Evolutionary conservation across 1,284 basidiomycete genomes (phyloP), one percentile per base, ranked within the genome.

Genomic region (Bjerkandera adusta): DNA sequence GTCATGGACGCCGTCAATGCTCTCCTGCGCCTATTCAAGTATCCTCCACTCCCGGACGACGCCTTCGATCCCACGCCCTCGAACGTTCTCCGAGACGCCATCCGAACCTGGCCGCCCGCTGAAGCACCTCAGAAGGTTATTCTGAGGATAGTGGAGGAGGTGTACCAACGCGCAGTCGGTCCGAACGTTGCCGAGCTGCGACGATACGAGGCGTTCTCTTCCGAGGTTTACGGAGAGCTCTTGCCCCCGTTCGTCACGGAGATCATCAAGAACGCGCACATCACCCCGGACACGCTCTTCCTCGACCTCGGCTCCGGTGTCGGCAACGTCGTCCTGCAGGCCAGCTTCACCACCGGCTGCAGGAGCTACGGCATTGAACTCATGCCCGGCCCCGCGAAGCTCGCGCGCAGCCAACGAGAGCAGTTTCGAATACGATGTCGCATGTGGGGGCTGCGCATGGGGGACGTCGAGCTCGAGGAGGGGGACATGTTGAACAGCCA

Each of bases 251-350:
- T 90, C 47, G 74, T 81, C 3, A 71, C 83, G 20, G 82, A 87
- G 44, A 80, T 89, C 43, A 70, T 87, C 42, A 62, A 69, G 18
- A 65, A 72, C 4, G 80, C 82, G 0, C 70, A 75, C n/a, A 67
- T 89, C 10, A 70, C 68, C 18, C 72, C 81, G 43, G 69, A 77
- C 45, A 80, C 77, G 30, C 70, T 89, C 12, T 81, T 90, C 57
- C 60, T 90, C 43, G 87, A 90, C 59, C 73, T 90, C n/a, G 87
- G 87, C 10, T 83, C 80, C 3, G 87, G 87, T 1, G 87, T 90
- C 6, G 87, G 83, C 5, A 89, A 89, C 57, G 83, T 89, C n/a
- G 76, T 85, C 12, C 66, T 85, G 5, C 87, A 90, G 56, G 85
- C 83, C 5, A 81, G 81, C 44, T 68, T 90, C 51, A 82, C 88